Evolutionary conservation across 495 filamentous ascomycete species (phyloP), one percentile per base, ranked within the genome.

Genomic region (Tuber umbilicatum): DNA sequence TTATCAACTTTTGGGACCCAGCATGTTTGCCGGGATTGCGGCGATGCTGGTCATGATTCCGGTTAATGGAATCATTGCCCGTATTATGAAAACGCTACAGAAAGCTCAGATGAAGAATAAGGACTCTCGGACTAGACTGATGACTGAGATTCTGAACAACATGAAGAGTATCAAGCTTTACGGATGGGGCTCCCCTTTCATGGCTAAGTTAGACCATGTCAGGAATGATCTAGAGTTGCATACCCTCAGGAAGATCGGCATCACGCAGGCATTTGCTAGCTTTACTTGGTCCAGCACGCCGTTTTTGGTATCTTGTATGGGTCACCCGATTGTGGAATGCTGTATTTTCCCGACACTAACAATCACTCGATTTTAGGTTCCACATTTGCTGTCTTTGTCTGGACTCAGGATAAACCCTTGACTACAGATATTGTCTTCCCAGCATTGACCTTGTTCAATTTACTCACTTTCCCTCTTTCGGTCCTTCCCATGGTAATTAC

Each of bases 271-370:
- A 10, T 86, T 97, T 83, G 93, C 96, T 41, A 98, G 97, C 80
- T 99, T 99, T 75, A 97, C 96, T 38, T 99, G 96, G 96, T 92
- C 92, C n/a, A 95, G 92, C n/a, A 98, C 96, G 16, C 96, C 96
- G 14, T 99, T 99, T 86, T 88, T 99, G 43, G 96, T 99, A 21
- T 98, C 96, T 21, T 98, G 94, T 82, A 72, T 64, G 80, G 74
- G 64, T 70, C 70, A 23, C 35, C 40, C 50, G 45, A 7, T 21
- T 17, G 27, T 64, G 27, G 55, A 64, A 2, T 37, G 35, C 16
- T 37, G 50, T 71, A 37, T 42, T 41, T 72, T 47, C 41, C 5
- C 5, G 40, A 23, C 10, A 31, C 14, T 27, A 69, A 69, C 35
- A 39, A 41, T 35, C 72, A 71, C 64, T 77, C 76, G 71, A 45